Base-by-base conservation (phyloP, 495 filamentous ascomycete species). In the Annulohypoxylon moriforme region DNA sequence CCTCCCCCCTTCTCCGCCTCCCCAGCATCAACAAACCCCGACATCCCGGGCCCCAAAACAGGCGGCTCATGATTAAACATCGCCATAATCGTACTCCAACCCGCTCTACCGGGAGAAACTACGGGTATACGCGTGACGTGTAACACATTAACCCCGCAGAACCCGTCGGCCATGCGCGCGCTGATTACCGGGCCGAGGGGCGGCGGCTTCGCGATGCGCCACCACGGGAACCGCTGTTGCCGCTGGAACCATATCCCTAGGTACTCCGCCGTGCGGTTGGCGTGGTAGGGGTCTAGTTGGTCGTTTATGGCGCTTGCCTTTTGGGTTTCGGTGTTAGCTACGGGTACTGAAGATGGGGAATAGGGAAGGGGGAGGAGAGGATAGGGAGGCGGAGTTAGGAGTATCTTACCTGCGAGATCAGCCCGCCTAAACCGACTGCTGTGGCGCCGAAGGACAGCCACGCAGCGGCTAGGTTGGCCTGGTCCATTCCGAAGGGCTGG, bases 391-490 rank as follows among this genome's bases (percentile, higher is more conserved):
- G 42, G 42, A n/a, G 42, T 2, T 18, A 46, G 38, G 38, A 3
- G 38, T 1, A n/a, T 20, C 18, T 25, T 29, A 52, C 47, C 27
- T 78, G 77, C 20, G 69, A 63, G 24, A 79, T 71, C 10, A 79
- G 46, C 4, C 74, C 77, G 27, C 77, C 77, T 6, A 79, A 63
- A 11, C 76, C 77, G 25, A 74, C 59, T 8, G 77, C 72, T 13
- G 77, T 78, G 24, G 67, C 70, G 13, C 65, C 59, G 61, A 79
- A 77, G 20, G 77, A 75, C 14, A 78, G 72, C 77, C 77, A 79
- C 49, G 67, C 71, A 3, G 76, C 77, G 24, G 70, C 55, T 2
- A 70, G 65, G 11, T 68, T 72, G 16, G 76, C 69, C 18, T 72
- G 49, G 40, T 78, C 74, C 75, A 77, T 77, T 25, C 31, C 18